These are phyloP conservation scores for Wickerhamiella nectarea DNA, from an alignment of 805 yeast species.

Conservation along the genomic window DNA sequence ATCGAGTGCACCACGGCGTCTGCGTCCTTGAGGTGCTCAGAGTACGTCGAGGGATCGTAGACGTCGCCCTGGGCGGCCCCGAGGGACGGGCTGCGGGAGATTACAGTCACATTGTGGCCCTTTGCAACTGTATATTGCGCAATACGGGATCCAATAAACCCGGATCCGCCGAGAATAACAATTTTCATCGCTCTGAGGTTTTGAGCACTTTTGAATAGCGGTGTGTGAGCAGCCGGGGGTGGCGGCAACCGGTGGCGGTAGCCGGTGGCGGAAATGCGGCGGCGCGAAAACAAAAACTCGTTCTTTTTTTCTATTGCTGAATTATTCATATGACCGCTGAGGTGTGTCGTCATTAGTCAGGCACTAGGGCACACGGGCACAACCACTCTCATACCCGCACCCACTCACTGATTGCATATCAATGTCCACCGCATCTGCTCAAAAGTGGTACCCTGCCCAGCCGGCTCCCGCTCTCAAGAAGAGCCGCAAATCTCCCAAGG, in stretches of 20 bases:
- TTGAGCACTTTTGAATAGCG: too few relatives aligned
- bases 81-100: conserved; percentile 20
- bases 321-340: too few relatives aligned
- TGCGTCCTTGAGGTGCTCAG: conserved; percentile 33
- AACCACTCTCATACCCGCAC: conserved; percentile 1
- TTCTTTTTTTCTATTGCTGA: not conserved
- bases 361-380: conserved; percentile 11
- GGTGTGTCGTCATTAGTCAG: conserved; percentile 3
- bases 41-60: conserved; percentile 49
- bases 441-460: conserved; percentile 80
- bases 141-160: conserved; percentile 53
- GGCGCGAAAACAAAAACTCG: too few relatives aligned
- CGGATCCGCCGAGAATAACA: conserved; percentile 79
- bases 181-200: too few relatives aligned
- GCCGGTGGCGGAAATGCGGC: too few relatives aligned
- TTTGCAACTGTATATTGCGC: conserved; percentile 51
- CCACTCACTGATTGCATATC: conserved; percentile 10
- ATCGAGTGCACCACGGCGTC: conserved; percentile 69
- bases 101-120: conserved; percentile 55
- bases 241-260: too few relatives aligned
- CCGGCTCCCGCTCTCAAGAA: conserved; percentile 67
- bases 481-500: conserved; percentile 82
- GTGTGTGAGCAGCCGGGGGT: too few relatives aligned
- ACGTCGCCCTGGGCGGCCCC: conserved; percentile 40
- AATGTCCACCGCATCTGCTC: conserved; percentile 35